Base-by-base conservation (phyloP, 75 land plant genomes). In the Pinus albicaulis region DNA sequence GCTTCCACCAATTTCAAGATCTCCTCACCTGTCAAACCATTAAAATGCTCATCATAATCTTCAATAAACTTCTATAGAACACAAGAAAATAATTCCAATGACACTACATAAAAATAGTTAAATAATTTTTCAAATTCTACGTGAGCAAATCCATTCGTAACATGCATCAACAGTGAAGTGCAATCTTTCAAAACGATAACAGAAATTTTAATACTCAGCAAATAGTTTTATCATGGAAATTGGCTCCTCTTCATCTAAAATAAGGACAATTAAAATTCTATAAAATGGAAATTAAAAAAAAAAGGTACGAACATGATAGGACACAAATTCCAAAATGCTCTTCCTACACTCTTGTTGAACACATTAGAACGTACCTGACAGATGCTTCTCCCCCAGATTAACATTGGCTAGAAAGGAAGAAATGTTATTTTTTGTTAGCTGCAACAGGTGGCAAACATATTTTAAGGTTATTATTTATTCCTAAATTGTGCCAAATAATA, bases 361-460 rank as follows among this genome's bases (percentile, higher is more conserved):
- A 23, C 56, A 44, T 72, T 11, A 22, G 15, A 31, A 17, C 56
- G 44, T 77, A 87, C 89, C 87, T 56, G 78, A 57, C 20, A 79
- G 19, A 65, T n/a, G 70, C 58, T 77, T 88, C 71, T 83, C 80
- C 58, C 72, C 80, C 28, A 59, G 72, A 68, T 72, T 84, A 63
- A 74, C 83, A 86, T 91, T 91, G 26, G 89, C 69, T 57, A 91
- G 76, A 74, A 81, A 91, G 28, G 91, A 48, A 6, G 86, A 77
- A 24, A 84, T 77, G 1, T 82, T 76, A 44, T 78, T 28, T 14
- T 84, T 81, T 60, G 85, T 77, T 75, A 88, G 75, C 90, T 90
- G 76, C 76, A 79, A 57, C n/a, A 66, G 22, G 44, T 3, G 55
- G 28, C 25, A 23, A 16, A 57, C n/a, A 74, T n/a, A 55, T 23